Conservation (phyloP, 176 grass and related monocot genomes). For the Hyparrhenia diplandra region DNA sequence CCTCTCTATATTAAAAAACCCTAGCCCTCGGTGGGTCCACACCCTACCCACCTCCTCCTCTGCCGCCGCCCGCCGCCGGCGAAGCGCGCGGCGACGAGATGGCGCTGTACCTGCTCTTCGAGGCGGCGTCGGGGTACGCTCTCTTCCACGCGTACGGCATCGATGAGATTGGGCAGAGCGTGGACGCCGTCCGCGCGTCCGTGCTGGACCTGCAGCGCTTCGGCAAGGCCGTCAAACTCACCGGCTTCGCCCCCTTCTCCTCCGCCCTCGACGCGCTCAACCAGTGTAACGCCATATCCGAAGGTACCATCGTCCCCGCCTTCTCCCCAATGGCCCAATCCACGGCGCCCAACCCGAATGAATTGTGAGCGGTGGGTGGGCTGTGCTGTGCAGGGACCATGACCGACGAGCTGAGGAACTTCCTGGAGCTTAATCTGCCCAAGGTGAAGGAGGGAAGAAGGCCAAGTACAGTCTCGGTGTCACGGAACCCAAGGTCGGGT, state of each 20-base stretch:
- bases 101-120: conserved; percentile 76
- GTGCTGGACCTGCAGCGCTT: conserved; percentile 63
- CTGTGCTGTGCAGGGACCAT: conserved; percentile 49
- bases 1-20: not conserved
- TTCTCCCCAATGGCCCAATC: not conserved
- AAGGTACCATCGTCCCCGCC: conserved; percentile 29
- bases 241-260: conserved; percentile 61
- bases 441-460: conserved; percentile 69
- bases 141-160: conserved; percentile 70
- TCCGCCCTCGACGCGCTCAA: conserved; percentile 68
- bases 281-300: conserved; percentile 77
- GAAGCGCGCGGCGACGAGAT: conserved; percentile 25
- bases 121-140: conserved; percentile 66
- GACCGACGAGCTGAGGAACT: conserved; percentile 75
- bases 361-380: not conserved
- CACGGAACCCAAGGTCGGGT: conserved; percentile 63
- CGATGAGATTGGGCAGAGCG: conserved; percentile 68
- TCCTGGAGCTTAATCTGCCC: conserved; percentile 71
- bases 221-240: conserved; percentile 73
- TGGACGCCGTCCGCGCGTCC: conserved; percentile 59
- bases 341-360: not conserved
- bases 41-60: not conserved
- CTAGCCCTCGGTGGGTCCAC: not conserved
- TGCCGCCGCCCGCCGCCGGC: too few relatives aligned
- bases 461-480: conserved; percentile 72